Evolutionary conservation across 2,329 filamentous ascomycete species (phyloP).

Genomic region (Penicillium expansum): DNA sequence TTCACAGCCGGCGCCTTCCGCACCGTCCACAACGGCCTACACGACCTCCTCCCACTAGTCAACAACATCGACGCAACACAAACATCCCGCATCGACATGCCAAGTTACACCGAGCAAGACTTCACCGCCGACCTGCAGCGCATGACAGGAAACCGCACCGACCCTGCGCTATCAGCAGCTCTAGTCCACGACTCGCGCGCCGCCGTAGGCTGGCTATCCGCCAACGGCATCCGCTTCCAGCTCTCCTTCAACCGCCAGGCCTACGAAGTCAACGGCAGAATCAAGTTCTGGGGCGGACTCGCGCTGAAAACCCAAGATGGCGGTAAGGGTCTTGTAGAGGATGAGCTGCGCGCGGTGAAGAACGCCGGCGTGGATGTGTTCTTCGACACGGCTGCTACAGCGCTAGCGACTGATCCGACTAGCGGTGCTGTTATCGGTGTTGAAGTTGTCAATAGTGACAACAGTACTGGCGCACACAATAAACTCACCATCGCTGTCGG

Average conservation of each 20-base stretch:
- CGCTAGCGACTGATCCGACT: not conserved
- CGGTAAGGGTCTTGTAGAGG: slow-evolving; percentile 57
- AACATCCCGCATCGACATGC: slow-evolving; percentile 55
- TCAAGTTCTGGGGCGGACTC: slow-evolving; percentile 67
- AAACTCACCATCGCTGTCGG: slow-evolving; percentile 18
- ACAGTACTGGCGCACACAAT: not conserved
- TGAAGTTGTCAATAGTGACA: slow-evolving; percentile 11
- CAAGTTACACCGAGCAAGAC: slow-evolving; percentile 54
- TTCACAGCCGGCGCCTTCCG: slow-evolving; percentile 66
- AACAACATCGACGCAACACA: slow-evolving; percentile 54
- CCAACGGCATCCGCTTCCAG: slow-evolving; percentile 56
- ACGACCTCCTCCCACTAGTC: slow-evolving; percentile 60
- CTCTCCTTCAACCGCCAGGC: slow-evolving; percentile 65
- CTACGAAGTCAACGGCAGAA: slow-evolving; percentile 59
- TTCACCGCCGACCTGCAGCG: slow-evolving; percentile 58
- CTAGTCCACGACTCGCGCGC: slow-evolving; percentile 54
- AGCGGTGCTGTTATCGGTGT: slow-evolving; percentile 12
- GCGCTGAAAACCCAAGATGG: slow-evolving; percentile 58
- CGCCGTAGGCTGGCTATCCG: slow-evolving; percentile 56
- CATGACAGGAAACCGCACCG: slow-evolving; percentile 55
- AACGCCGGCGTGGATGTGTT: slow-evolving; percentile 45
- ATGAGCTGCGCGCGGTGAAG: slow-evolving; percentile 47
- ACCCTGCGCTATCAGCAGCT: slow-evolving; percentile 48
- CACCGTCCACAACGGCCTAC: slow-evolving; percentile 54
- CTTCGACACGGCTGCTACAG: slow-evolving; percentile 34